phyloP scores from a whole-genome alignment of 352 stramenopile species.

The Globisporangium iwayamae region DNA sequence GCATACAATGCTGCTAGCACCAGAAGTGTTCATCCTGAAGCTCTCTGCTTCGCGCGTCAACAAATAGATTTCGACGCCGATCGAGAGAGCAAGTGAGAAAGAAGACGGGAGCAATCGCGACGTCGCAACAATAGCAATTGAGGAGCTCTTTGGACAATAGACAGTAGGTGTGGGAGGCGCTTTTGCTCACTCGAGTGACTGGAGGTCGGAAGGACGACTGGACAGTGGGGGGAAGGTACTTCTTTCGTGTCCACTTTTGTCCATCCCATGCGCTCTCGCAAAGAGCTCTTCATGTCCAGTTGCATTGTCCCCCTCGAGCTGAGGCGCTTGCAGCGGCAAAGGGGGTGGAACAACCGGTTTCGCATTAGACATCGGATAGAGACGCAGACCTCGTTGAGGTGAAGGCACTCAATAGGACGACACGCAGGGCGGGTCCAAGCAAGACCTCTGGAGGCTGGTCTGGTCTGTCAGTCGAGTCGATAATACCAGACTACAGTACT shows the following conservation, averaged over 20 bases:
- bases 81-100: neutral
- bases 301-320: too few species aligned
- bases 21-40: neutral
- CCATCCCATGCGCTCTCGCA: neutral
- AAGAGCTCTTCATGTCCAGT: too few species aligned
- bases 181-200: neutral
- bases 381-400: too few species aligned
- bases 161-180: too few species aligned
- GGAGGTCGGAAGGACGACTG: neutral
- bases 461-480: too few species aligned
- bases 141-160: neutral
- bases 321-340: too few species aligned
- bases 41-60: neutral
- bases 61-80: neutral
- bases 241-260: slow-evolving; percentile 2
- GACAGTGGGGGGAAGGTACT: neutral
- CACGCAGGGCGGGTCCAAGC: too few species aligned
- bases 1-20: neutral
- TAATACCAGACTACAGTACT: too few species aligned
- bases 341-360: too few species aligned
- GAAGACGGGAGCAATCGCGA: neutral
- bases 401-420: too few species aligned
- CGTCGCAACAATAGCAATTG: neutral
- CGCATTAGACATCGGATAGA: too few species aligned
- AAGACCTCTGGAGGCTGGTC: too few species aligned